Evolutionary conservation across 192 early-diverging fungal genomes (phyloP).

Genomic region (Linderina pennispora): DNA sequence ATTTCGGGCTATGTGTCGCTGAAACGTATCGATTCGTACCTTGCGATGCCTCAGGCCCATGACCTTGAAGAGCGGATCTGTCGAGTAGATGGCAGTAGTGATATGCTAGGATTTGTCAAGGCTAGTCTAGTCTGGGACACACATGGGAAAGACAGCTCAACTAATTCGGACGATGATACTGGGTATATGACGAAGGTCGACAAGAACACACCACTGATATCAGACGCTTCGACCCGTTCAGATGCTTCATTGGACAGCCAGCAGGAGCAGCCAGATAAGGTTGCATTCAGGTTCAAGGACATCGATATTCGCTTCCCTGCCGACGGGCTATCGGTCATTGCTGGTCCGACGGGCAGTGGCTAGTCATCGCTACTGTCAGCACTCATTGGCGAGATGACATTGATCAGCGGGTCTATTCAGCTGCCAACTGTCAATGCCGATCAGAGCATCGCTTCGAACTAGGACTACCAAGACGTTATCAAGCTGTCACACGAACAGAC

Average conservation of each 20-base stretch:
- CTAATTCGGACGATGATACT: too few relatives aligned
- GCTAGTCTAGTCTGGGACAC: conserved; percentile 15
- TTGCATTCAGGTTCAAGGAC: conserved; percentile 51
- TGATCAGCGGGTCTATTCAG: conserved; percentile 4
- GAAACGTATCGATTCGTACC: conserved; percentile 56
- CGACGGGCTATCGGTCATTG: conserved; percentile 61
- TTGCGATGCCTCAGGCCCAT: conserved; percentile 58
- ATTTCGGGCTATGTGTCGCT: conserved; percentile 54
- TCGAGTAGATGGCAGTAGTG: background rate
- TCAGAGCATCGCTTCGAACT: too few relatives aligned
- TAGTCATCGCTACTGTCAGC: conserved; percentile 72
- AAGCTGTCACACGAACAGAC: conserved; percentile 8
- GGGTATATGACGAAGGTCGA: too few relatives aligned
- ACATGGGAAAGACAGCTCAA: too few relatives aligned
- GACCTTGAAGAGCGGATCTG: conserved; percentile 15
- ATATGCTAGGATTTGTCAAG: background rate
- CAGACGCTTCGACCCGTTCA: background rate
- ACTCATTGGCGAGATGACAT: conserved; percentile 67
- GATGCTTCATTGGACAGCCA: too few relatives aligned
- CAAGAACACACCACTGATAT: conserved; percentile 5
- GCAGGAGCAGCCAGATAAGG: conserved; percentile 1
- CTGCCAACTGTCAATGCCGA: conserved; percentile 10
- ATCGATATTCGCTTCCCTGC: conserved; percentile 58
- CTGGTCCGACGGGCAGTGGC: conserved; percentile 82
- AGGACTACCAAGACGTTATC: conserved; percentile 2